Percentiles rank a stretch among this genome's conserved stretches.
Conservation (phyloP, 2,329 filamentous ascomycete species). For the Paecilomyces formosus region DNA sequence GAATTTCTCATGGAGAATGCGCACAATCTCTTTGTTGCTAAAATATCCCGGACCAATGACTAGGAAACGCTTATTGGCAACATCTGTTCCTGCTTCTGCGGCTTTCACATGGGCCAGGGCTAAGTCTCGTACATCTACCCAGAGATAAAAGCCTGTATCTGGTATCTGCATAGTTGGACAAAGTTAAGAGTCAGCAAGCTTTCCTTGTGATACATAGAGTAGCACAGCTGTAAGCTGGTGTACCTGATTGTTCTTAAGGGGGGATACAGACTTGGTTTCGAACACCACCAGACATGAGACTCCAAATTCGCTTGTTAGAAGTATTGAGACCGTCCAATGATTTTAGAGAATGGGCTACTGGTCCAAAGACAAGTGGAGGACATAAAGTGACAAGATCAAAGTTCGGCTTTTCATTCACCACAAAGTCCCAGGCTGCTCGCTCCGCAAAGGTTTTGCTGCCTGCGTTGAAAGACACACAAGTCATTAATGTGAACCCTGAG, state of each 20-base stretch:
- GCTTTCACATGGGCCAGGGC: conserved; percentile 42
- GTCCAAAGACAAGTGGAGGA: conserved; percentile 57
- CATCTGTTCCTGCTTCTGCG: conserved; percentile 38
- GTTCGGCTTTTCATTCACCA: conserved; percentile 48
- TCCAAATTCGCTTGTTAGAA: conserved; percentile 60
- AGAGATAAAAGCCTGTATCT: conserved; percentile 52
- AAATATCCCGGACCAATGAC: conserved; percentile 33
- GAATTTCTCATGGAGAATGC: conserved; percentile 34
- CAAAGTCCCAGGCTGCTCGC: conserved; percentile 58
- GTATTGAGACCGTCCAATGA: conserved; percentile 61
- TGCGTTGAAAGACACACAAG: no score
- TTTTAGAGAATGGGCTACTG: conserved; percentile 56
- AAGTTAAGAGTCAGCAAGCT: no score
- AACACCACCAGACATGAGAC: conserved; percentile 57
- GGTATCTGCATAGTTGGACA: no score
- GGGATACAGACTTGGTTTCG: no score
- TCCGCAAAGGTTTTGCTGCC: conserved; percentile 25
- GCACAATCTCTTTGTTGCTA: conserved; percentile 35
- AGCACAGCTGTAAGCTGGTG: no score
- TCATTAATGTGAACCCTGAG: no score
- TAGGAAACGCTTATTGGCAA: conserved; percentile 40
- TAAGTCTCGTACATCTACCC: conserved; percentile 47
- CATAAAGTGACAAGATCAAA: conserved; percentile 58
- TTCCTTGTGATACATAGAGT: no score
- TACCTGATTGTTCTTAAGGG: no score